Base-by-base conservation (phyloP, 2,329 filamentous ascomycete species). In the Cucurbitaria berberidis region DNA sequence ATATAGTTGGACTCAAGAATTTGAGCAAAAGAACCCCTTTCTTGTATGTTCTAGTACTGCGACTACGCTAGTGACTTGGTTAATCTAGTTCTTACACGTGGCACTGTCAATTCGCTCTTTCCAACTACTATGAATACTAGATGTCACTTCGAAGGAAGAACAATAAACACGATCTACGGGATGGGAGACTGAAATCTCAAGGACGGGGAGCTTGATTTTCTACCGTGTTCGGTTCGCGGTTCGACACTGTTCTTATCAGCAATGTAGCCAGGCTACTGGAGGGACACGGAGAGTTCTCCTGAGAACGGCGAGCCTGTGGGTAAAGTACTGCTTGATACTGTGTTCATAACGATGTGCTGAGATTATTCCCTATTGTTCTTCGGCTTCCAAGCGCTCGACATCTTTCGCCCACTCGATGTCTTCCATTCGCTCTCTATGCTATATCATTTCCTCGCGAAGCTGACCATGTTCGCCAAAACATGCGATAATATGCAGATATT, bases 371-470 rank as follows among this genome's bases (percentile, higher is more conserved):
- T 67, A 1, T 52, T 67, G 16, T 68, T 67, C 39, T 57, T 55
- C 4, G 59, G 55, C n/a, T 64, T 67, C 26, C 62, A 68, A 41
- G 65, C 66, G 36, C 72, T 69, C 47, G 68, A 76, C 45, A 65
- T 73, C 27, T 73, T 69, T 29, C 80, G 79, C 1, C 80, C 80
- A 2, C 64, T 82, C 2, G 77, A 81, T 48, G 74, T 77, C 56
- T 70, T 82, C 38, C 67, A 69, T 46, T 63, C 65, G 9, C 60
- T 75, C 29, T 57, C 69, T 22, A 64, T 63, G 47, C 51, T 62
- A 21, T 67, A 64, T 55, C 48, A 57, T 39, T 62, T 60, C 29
- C 60, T 57, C 35, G 75, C 63, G 51, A 62, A 66, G 55, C 51
- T 70, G 11, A 68, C 66, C 43, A 63, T 68, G 43, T 59, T 69